These are phyloP conservation scores for Paulownia fortunei DNA, from an alignment of 257 asterid genomes.

Conservation along the genomic window DNA sequence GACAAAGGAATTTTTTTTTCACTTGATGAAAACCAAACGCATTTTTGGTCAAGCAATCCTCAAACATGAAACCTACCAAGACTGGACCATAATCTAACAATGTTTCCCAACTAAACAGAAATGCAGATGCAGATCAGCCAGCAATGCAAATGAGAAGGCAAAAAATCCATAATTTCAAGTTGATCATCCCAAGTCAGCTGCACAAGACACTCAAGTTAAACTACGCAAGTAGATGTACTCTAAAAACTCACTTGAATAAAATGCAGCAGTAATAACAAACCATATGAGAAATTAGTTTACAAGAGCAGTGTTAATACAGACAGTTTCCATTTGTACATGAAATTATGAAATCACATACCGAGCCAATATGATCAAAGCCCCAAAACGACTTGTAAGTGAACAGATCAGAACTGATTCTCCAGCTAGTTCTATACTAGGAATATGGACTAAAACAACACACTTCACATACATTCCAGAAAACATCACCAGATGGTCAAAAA, in stretches of 20 bases:
- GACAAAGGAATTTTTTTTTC: no score
- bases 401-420: not conserved
- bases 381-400: not conserved
- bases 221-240: not conserved
- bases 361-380: not conserved
- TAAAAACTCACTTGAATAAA: no score
- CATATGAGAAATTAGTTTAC: not conserved
- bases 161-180: not conserved
- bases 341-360: not conserved
- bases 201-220: not conserved
- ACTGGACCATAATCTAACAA: not conserved
- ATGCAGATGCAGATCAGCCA: not conserved
- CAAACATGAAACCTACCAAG: not conserved
- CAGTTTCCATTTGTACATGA: not conserved
- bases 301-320: not conserved
- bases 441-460: not conserved
- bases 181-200: not conserved
- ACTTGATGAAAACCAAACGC: not conserved
- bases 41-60: not conserved
- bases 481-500: slow-evolving; percentile 14
- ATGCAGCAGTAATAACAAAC: not conserved
- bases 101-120: not conserved
- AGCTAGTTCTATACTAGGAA: not conserved
- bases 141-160: not conserved
- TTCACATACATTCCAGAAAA: slow-evolving; percentile 16